phyloP scores from a whole-genome alignment of 768 basidiomycete genomes.

The Crepidotus variabilis region DNA sequence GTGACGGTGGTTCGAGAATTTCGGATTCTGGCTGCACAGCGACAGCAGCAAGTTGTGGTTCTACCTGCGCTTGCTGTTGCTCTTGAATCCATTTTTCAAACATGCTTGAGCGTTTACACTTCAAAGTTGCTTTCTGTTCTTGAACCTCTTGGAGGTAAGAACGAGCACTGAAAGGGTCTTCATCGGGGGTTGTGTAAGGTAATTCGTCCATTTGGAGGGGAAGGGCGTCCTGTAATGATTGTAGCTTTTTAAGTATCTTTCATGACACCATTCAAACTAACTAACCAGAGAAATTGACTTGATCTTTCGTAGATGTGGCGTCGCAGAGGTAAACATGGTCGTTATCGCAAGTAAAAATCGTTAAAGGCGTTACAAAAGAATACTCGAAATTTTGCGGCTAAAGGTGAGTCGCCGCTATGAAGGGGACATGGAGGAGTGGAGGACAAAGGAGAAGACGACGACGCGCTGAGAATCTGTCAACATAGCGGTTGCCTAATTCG shows the following conservation, averaged over 20 bases:
- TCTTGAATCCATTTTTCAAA: constrained; percentile 53
- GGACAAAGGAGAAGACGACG: constrained; percentile 16
- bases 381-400: not conserved
- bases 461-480: constrained; percentile 23
- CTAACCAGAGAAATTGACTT: not conserved
- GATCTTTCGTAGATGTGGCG: not conserved
- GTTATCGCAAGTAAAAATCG: constrained; percentile 6
- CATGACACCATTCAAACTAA: not conserved
- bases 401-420: not conserved
- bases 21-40: not conserved
- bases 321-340: constrained; percentile 1
- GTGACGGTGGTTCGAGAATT: not conserved
- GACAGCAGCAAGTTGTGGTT: not conserved
- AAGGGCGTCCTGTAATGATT: not conserved
- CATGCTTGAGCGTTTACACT: constrained; percentile 44
- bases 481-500: constrained; percentile 26
- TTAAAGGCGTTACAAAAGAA: constrained; percentile 8
- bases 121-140: constrained; percentile 21
- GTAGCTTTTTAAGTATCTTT: not conserved
- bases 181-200: constrained; percentile 48
- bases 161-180: constrained; percentile 45
- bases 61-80: constrained; percentile 26
- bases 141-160: constrained; percentile 21
- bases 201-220: constrained; percentile 29
- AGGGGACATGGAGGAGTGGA: not conserved